A percentile compares a stretch with the other conserved stretches of the same genome.
Conservation (phyloP, 2,329 filamentous ascomycete species). For the Xenoacremonium recifei region DNA sequence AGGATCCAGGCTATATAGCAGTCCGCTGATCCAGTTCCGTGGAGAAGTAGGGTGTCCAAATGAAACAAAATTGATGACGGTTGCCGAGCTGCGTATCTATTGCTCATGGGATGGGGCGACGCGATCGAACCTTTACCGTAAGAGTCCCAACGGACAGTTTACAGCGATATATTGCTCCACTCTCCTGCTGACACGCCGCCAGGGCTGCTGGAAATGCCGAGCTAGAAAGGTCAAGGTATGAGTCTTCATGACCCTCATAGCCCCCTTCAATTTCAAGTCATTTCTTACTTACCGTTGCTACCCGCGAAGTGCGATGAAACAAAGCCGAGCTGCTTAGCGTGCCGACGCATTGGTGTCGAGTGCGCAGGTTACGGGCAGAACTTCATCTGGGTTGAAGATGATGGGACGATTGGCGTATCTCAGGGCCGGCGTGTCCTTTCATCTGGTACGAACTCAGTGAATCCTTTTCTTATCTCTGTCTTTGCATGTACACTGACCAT, state of each 20-base stretch:
- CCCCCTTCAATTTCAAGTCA: background rate
- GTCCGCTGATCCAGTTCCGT: background rate
- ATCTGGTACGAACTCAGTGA: conserved; percentile 1
- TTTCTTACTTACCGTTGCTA: background rate
- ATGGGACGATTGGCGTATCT: background rate
- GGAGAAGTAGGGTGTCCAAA: background rate
- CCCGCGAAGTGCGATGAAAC: conserved; percentile 3
- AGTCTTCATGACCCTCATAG: background rate
- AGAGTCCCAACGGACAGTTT: background rate
- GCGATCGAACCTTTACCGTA: conserved; percentile 1
- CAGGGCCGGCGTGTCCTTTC: conserved; percentile 5
- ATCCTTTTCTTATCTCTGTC: background rate
- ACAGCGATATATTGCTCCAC: background rate
- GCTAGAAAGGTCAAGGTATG: conserved; percentile 8
- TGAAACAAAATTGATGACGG: background rate
- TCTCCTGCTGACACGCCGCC: background rate
- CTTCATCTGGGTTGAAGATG: conserved; percentile 3
- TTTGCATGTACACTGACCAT: background rate
- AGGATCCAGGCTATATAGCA: background rate
- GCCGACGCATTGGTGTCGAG: conserved; percentile 3
- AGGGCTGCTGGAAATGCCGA: conserved; percentile 10
- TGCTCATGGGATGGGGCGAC: background rate
- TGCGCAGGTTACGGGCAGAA: conserved; percentile 1
- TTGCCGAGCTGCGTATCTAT: background rate
- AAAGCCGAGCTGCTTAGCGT: conserved; percentile 3